Base-by-base conservation (phyloP, 371 early-diverging fungal genomes). In the Polyrhizophydium stewartii region DNA sequence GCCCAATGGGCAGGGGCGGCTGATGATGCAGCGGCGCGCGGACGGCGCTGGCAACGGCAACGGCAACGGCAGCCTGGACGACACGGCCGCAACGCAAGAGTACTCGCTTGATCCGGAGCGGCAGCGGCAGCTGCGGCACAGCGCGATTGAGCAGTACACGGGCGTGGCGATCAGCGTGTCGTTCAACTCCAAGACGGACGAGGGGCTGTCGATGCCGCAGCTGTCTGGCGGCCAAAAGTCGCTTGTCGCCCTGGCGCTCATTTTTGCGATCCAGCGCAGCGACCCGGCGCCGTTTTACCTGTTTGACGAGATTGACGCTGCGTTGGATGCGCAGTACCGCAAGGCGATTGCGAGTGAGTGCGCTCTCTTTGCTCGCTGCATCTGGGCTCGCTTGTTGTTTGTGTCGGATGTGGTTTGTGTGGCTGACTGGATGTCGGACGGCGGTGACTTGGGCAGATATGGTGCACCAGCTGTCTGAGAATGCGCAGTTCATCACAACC, bases 301-400 rank as follows among this genome's bases (percentile, higher is more conserved):
- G 63, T 98, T 99, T 87, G 99, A 99, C 82, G 99, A 99, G 81
- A 96, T 99, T 77, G 99, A 99, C 83, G 99, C 99, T 33, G 99
- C 97, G 60, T 77, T 99, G 33, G 99, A 99, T 77, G 92, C 95
- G 17, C 93, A 89, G 60, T 94, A 98, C 68, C 86, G 98, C 35
- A 88, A 91, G 0, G 89, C 96, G 5, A 93, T 98, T 22, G 98
- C 98, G 28, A 84, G 85, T 84, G 75, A 61, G 70, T 67, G 19
- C 19, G 9, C 7, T 6, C 24, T 38, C 7, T 21, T 21, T 7
- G 32, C 32, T 6, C 19, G n/a, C 27, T 55, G 9, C 32, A 13
- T 35, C 9, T 21, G 7, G 58, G 19, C 55, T 55, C 7, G 17
- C 37, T 55, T 6, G n/a, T 55, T 27, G 16, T 19, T 49, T 25